A percentile compares a stretch with the other conserved stretches of the same genome.
phyloP scores from a whole-genome alignment of 1,284 basidiomycete genomes.

The Trichosporon ovoides region DNA sequence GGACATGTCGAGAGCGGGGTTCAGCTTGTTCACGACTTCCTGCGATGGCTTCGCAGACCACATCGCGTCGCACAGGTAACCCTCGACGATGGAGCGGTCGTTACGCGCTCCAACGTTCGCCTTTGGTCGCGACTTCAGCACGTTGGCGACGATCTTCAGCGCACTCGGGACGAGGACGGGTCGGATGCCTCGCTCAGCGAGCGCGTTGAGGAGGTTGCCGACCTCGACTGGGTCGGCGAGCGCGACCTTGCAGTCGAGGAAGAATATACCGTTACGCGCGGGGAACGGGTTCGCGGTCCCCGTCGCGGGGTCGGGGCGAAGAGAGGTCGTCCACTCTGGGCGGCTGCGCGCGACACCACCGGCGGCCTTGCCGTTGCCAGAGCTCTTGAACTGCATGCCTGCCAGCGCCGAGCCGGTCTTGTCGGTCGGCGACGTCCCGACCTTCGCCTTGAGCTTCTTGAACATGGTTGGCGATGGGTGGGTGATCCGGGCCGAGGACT shows the following conservation, averaged over 20 bases:
- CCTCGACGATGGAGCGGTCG: slow-evolving; percentile 16
- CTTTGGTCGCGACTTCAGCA: slow-evolving; percentile 12
- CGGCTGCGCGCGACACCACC: not conserved
- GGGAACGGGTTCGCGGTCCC: slow-evolving; percentile 3
- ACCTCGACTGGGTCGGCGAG: slow-evolving; percentile 14
- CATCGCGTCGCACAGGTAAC: slow-evolving; percentile 13
- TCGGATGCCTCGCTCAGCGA: slow-evolving; percentile 12
- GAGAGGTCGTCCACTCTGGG: slow-evolving; percentile 15
- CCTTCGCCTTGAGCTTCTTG: slow-evolving; percentile 13
- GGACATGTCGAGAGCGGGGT: slow-evolving; percentile 17
- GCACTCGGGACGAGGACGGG: slow-evolving; percentile 19
- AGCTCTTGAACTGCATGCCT: slow-evolving; percentile 16
- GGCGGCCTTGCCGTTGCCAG: not conserved
- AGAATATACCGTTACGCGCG: slow-evolving; percentile 13
- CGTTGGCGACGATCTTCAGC: slow-evolving; percentile 17
- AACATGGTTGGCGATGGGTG: slow-evolving; percentile 4
- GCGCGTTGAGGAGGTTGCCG: slow-evolving; percentile 17
- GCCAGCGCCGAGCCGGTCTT: slow-evolving; percentile 10
- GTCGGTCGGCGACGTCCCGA: slow-evolving; percentile 8
- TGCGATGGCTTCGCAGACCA: slow-evolving; percentile 10
- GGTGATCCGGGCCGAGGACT: too few species aligned
- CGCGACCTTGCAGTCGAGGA: slow-evolving; percentile 18
- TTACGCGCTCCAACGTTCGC: slow-evolving; percentile 11
- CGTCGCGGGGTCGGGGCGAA: slow-evolving; percentile 13
- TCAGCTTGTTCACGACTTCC: slow-evolving; percentile 9